Base-by-base conservation (phyloP, 2,329 filamentous ascomycete species). In the Paecilomyces fulvus region DNA sequence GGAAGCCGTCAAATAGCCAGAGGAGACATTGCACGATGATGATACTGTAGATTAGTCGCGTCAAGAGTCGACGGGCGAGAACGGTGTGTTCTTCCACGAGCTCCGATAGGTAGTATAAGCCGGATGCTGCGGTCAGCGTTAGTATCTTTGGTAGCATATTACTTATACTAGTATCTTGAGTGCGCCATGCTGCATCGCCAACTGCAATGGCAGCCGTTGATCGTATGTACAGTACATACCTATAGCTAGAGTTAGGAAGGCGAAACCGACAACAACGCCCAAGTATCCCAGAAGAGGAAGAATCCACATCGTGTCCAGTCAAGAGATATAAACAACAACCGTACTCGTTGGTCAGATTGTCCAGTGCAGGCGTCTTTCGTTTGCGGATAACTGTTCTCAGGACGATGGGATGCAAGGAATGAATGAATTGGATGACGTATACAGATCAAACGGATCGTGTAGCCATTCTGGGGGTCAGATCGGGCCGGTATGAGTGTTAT, bases 1-100 rank as follows among this genome's bases (percentile, higher is more conserved):
- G 92, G 65, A 99, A 91, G n/a, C 86, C 79, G 78, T 99, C 94
- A 63, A 97, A 73, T 14, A 94, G 60, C 68, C 85, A 86, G 9
- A 97, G 84, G 3, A 92, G 75, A 9, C 85, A 59, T 71, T 96
- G 92, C 6, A 91, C 70, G 30, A 67, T 81, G 59, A 96, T 87
- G 61, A 96, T 84, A 60, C 76, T 78, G 76, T 96, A 96, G 66
- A 97, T 96, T 56, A 97, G 79, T 48, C 84, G 86, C 31, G 83
- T 88, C 54, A 99, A 80, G n/a, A 96, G 78, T 56, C 87, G 89
- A 71, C 95, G 95, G 11, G 92, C 89, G 60, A 95, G 75, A 10
- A 97, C 92, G 3, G 92, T 96, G 70, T 99, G 92, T 73, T 99
- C 94, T 76, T 99, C 94, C 59, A 99, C 94, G 12, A 97, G 85